phyloP scores from a whole-genome alignment of 2,329 filamentous ascomycete species.

The Dothideomycetes sp. region DNA sequence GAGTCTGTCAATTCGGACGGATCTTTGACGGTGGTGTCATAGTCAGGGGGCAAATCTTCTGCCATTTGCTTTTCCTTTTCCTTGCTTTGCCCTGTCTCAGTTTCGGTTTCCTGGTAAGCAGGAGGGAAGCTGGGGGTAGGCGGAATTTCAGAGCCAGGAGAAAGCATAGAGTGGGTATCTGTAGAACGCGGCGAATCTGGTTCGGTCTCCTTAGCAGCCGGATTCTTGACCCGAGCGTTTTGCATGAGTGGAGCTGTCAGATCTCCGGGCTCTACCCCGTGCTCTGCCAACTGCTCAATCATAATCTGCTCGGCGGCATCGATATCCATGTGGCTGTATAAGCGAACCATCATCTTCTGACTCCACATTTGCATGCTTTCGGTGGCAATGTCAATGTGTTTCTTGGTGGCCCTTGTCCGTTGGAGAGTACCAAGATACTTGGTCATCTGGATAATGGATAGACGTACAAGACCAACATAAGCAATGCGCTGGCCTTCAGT shows the following conservation, averaged over 20 bases:
- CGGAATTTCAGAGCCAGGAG: conserved; percentile 29
- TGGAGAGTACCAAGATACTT: conserved; percentile 56
- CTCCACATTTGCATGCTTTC: conserved; percentile 92
- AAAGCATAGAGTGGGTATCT: conserved; percentile 18
- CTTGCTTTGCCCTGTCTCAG: no score
- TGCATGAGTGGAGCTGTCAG: conserved; percentile 80
- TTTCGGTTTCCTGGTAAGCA: conserved; percentile 49
- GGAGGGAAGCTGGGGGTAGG: conserved; percentile 35
- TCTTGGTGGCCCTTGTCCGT: conserved; percentile 58
- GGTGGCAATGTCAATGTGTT: conserved; percentile 56
- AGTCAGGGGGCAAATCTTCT: conserved; percentile 57
- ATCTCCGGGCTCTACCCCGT: conserved; percentile 78
- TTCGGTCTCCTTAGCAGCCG: conserved; percentile 27
- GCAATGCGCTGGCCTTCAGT: conserved; percentile 94
- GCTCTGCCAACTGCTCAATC: conserved; percentile 93
- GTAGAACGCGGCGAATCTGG: conserved; percentile 14
- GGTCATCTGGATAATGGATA: conserved; percentile 72
- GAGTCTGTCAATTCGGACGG: conserved; percentile 75
- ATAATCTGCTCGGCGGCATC: conserved; percentile 86
- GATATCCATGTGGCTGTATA: conserved; percentile 97
- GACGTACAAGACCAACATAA: conserved; percentile 80
- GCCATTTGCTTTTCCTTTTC: no score
- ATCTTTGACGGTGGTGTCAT: conserved; percentile 64
- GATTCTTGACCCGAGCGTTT: conserved; percentile 88
- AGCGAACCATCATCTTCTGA: conserved; percentile 92